Percentiles rank a stretch among this genome's conserved stretches.
Evolutionary conservation across 2,329 filamentous ascomycete species (phyloP).

Genomic region (Pseudogymnoascus sp.): DNA sequence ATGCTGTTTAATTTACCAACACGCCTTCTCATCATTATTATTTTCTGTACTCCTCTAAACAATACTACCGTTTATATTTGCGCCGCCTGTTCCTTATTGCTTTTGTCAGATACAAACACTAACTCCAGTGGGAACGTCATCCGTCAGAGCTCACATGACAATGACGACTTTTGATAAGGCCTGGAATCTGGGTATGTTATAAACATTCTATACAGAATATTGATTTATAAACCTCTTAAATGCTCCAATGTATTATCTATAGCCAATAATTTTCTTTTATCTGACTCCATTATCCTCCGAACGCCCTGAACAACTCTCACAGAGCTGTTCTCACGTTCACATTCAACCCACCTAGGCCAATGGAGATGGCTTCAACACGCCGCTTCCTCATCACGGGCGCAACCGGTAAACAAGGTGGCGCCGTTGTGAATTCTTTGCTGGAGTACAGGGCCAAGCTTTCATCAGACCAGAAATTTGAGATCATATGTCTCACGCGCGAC

Average conservation of each 20-base stretch:
- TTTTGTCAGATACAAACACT: not conserved
- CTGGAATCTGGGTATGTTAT: not conserved
- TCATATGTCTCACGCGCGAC: conserved; percentile 46
- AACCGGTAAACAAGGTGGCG: conserved; percentile 31
- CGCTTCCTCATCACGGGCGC: conserved; percentile 27
- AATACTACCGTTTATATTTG: not conserved
- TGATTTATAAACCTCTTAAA: not conserved
- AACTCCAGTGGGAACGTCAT: not conserved
- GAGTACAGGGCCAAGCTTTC: conserved; percentile 15
- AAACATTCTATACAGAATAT: not conserved
- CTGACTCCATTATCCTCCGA: not conserved
- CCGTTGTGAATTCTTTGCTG: conserved; percentile 19
- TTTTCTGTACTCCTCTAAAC: not conserved
- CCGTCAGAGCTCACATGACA: not conserved
- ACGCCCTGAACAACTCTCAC: not conserved
- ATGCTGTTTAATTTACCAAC: not conserved
- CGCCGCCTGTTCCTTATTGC: not conserved
- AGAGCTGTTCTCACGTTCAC: not conserved
- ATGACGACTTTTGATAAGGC: not conserved
- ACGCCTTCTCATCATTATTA: not conserved
- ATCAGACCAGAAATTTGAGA: conserved; percentile 28
- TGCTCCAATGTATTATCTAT: not conserved
- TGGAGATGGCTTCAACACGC: not conserved
- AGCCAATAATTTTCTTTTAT: not conserved
- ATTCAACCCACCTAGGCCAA: not conserved